Conservation (phyloP, 257 asterid genomes). For the Nicotiana noctiflora region DNA sequence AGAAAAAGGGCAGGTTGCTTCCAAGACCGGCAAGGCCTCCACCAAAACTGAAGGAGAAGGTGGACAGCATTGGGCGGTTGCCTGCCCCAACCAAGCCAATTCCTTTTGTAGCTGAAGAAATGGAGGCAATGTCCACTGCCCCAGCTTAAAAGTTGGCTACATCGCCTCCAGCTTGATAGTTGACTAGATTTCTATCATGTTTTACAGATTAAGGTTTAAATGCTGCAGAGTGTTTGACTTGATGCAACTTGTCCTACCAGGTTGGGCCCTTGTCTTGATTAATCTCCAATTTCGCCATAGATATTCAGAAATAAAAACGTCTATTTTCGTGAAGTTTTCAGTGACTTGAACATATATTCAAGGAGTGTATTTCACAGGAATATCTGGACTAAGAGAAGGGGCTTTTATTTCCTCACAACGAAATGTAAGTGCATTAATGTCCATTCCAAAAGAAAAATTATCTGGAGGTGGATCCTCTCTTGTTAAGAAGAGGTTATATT, state of each 20-base stretch:
- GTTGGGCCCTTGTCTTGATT: neutral
- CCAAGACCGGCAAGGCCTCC: slow-evolving; percentile 95
- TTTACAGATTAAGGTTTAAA: neutral
- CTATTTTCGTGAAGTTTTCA: neutral
- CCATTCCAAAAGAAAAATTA: neutral
- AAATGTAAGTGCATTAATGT: too few species aligned
- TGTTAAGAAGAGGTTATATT: too few species aligned
- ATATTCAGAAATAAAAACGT: too few species aligned
- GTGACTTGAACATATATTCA: neutral
- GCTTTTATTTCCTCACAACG: neutral
- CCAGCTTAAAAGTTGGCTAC: slow-evolving; percentile 17
- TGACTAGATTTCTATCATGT: neutral
- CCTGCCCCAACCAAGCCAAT: slow-evolving; percentile 92
- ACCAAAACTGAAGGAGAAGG: slow-evolving; percentile 73
- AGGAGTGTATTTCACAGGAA: neutral
- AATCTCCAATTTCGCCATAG: neutral
- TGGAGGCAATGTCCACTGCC: slow-evolving; percentile 33
- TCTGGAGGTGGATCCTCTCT: too few species aligned
- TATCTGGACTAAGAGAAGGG: neutral
- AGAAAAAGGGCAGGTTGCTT: slow-evolving; percentile 85
- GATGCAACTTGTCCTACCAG: neutral
- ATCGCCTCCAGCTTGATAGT: slow-evolving; percentile 10
- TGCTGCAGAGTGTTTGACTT: neutral
- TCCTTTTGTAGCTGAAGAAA: slow-evolving; percentile 51
- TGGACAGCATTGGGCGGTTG: slow-evolving; percentile 81